Evolutionary conservation across 2,329 filamentous ascomycete species (phyloP).

Genomic region (Aspergillus felis): DNA sequence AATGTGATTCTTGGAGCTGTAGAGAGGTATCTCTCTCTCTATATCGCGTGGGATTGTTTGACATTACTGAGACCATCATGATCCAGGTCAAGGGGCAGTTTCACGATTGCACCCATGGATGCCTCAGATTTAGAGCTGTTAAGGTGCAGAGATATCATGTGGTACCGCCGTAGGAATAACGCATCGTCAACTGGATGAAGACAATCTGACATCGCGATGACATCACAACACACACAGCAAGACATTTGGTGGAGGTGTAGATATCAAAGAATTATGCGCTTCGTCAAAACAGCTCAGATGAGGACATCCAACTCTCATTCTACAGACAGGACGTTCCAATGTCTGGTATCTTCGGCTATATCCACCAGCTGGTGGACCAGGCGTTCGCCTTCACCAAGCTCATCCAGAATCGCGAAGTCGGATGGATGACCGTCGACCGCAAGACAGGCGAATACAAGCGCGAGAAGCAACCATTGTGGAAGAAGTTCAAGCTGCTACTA

Average conservation of each 20-base stretch:
- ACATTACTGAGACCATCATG: not conserved
- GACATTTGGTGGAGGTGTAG: not conserved
- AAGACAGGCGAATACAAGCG: constrained; percentile 35
- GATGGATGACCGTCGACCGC: constrained; percentile 29
- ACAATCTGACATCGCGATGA: not conserved
- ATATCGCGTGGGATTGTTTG: too few relatives aligned
- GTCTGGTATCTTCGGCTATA: not conserved
- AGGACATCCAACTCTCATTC: not conserved
- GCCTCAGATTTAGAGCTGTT: not conserved
- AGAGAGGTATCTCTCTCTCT: too few relatives aligned
- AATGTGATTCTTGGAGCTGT: too few relatives aligned
- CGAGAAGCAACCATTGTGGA: constrained; percentile 38
- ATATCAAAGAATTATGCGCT: not conserved
- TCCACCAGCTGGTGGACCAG: not conserved
- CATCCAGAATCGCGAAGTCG: constrained; percentile 27
- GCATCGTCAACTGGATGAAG: not conserved
- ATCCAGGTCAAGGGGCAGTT: not conserved
- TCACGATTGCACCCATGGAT: not conserved
- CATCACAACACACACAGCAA: not conserved
- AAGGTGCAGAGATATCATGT: not conserved
- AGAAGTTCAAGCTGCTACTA: constrained; percentile 41
- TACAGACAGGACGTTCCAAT: not conserved
- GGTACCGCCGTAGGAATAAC: not conserved
- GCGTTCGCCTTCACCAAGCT: not conserved
- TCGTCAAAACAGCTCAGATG: not conserved